These are phyloP conservation scores for Nakazawaea holstii DNA, from an alignment of 805 yeast genomes.

Conservation along the genomic window DNA sequence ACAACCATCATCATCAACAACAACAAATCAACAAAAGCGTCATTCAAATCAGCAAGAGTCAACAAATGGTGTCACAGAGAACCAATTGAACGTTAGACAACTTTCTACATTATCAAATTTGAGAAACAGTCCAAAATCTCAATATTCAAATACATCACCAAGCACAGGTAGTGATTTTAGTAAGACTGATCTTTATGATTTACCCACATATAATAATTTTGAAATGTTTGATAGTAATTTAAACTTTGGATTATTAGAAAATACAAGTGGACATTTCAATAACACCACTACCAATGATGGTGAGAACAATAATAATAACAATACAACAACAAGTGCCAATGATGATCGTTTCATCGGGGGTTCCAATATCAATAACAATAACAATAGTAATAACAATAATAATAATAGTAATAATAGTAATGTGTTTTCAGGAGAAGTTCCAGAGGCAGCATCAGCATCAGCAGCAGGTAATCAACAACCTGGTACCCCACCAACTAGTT, in stretches of 20 bases:
- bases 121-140: neutral
- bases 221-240: constrained; percentile 2
- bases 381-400: neutral
- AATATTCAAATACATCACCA: no score
- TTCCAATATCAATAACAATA: neutral
- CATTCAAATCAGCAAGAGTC: neutral
- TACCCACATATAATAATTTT: neutral
- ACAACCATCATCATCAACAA: neutral
- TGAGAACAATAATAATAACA: neutral
- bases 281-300: neutral
- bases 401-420: no score
- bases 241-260: neutral
- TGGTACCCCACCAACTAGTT: constrained; percentile 1
- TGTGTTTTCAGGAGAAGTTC: neutral
- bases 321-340: neutral
- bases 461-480: neutral
- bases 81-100: neutral
- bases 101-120: neutral
- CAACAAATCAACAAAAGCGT: neutral
- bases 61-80: neutral
- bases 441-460: neutral
- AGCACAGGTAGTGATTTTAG: neutral
- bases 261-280: neutral
- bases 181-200: neutral
- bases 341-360: neutral